These are phyloP conservation scores for Colletotrichum siamense DNA, from an alignment of 2,329 filamentous ascomycete species.

Conservation along the genomic window DNA sequence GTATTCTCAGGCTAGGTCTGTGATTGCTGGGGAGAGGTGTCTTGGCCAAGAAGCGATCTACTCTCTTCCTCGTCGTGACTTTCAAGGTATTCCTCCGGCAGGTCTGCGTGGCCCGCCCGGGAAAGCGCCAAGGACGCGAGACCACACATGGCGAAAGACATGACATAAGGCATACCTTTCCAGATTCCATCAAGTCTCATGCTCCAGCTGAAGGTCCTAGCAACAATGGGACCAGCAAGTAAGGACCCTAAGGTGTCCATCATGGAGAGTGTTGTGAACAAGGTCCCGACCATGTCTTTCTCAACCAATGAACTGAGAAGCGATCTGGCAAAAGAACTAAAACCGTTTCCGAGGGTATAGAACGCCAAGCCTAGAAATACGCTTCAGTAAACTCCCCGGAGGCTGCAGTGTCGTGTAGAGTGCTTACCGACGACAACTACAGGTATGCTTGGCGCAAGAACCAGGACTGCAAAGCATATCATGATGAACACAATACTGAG, in stretches of 20 bases:
- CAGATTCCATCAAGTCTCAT: background rate
- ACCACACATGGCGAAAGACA: background rate
- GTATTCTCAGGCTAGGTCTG: background rate
- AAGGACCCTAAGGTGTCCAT: background rate
- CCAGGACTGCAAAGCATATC: background rate
- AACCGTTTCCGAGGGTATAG: background rate
- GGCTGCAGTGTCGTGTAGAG: background rate
- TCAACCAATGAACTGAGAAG: background rate
- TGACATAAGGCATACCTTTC: background rate
- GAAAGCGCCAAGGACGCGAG: background rate
- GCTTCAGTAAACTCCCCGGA: background rate
- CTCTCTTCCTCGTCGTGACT: background rate
- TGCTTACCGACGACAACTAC: background rate
- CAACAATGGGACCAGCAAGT: background rate
- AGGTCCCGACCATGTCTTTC: background rate
- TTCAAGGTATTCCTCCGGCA: background rate
- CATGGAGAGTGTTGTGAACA: background rate
- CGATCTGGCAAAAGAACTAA: background rate
- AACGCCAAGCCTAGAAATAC: background rate
- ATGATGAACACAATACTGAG: background rate
- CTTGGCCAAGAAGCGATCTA: background rate
- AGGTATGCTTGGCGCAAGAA: background rate
- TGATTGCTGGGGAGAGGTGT: background rate
- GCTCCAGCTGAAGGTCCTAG: background rate
- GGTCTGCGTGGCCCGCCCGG: background rate